Percentiles rank a stretch among this genome's conserved stretches.
Conservation (phyloP, 2,329 filamentous ascomycete genomes). For the Didymella sp. region DNA sequence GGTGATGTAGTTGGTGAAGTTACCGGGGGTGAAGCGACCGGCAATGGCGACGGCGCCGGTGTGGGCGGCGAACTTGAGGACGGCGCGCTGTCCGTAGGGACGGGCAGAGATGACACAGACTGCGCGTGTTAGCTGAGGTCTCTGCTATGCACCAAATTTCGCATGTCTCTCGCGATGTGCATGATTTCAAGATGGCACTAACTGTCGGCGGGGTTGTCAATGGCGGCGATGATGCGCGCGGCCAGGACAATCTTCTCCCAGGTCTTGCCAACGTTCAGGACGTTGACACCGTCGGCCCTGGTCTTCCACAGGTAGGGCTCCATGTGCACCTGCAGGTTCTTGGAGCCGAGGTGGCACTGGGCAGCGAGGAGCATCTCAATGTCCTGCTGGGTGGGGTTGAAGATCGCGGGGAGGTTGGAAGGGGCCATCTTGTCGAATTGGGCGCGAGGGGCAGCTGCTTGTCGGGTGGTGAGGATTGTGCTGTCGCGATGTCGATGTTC, state of each 20-base stretch:
- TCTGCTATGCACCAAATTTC: too few relatives aligned
- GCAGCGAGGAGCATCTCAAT: constrained; percentile 99
- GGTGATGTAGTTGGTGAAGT: constrained; percentile 99
- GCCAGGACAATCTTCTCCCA: constrained; percentile 99
- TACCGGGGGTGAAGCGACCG: constrained; percentile 99
- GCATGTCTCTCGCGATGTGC: not conserved
- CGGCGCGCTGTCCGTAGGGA: constrained; percentile 98
- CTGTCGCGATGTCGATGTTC: constrained; percentile 26
- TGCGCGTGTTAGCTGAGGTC: constrained; percentile 21
- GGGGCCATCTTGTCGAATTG: constrained; percentile 81
- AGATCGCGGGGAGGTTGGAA: constrained; percentile 88
- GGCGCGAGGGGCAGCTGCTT: constrained; percentile 34
- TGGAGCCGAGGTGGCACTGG: constrained; percentile 94
- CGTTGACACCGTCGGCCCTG: constrained; percentile 96
- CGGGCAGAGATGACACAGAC: constrained; percentile 93
- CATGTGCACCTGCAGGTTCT: constrained; percentile 99
- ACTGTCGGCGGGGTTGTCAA: constrained; percentile 99
- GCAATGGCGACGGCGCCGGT: constrained; percentile 97
- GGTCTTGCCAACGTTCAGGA: constrained; percentile 99
- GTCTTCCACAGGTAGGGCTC: constrained; percentile 99
- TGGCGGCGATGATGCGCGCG: constrained; percentile 96
- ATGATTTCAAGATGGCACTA: constrained; percentile 50
- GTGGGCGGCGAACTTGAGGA: constrained; percentile 99
- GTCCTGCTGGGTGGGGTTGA: constrained; percentile 97
- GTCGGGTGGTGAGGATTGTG: constrained; percentile 31